Percentiles rank a stretch among this genome's conserved stretches.
Evolutionary conservation across 441 rosid genomes (phyloP).

Genomic region (Populus trichocarpa): DNA sequence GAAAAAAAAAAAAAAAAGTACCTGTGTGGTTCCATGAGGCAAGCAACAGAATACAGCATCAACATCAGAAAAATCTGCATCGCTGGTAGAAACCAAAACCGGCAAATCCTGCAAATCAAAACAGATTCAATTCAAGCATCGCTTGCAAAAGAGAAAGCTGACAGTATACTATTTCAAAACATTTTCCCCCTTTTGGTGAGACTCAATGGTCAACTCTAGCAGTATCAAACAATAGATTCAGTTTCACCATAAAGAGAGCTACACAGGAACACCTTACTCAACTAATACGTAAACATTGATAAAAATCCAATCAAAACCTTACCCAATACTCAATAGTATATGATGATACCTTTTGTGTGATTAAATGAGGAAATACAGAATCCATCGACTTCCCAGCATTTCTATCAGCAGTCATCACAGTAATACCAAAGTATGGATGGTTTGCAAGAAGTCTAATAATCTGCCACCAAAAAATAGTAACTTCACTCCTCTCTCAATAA

Average conservation of each 20-base stretch:
- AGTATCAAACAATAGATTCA: neutral
- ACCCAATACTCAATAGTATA: neutral
- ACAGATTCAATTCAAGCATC: constrained; percentile 4
- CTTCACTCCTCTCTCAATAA: neutral
- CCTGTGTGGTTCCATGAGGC: constrained; percentile 98
- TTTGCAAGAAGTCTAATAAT: constrained; percentile 74
- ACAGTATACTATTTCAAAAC: neutral
- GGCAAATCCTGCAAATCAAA: constrained; percentile 66
- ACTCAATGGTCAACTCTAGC: neutral
- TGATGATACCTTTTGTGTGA: constrained; percentile 57
- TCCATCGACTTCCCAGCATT: constrained; percentile 92
- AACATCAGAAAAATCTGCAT: constrained; percentile 74
- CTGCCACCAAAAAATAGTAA: constrained; percentile 34
- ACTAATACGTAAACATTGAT: neutral
- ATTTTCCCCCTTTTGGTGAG: neutral
- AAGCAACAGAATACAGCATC: constrained; percentile 97
- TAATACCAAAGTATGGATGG: constrained; percentile 71
- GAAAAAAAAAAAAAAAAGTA: constrained; percentile 24
- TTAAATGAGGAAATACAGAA: constrained; percentile 82
- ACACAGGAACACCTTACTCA: neutral
- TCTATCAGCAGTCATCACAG: constrained; percentile 92
- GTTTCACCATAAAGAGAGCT: neutral
- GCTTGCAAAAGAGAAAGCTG: neutral
- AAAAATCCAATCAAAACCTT: neutral
- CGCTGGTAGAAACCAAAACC: constrained; percentile 60